These are phyloP conservation scores for Sporothrix luriei DNA, from an alignment of 2,329 filamentous ascomycete genomes.

Conservation along the genomic window DNA sequence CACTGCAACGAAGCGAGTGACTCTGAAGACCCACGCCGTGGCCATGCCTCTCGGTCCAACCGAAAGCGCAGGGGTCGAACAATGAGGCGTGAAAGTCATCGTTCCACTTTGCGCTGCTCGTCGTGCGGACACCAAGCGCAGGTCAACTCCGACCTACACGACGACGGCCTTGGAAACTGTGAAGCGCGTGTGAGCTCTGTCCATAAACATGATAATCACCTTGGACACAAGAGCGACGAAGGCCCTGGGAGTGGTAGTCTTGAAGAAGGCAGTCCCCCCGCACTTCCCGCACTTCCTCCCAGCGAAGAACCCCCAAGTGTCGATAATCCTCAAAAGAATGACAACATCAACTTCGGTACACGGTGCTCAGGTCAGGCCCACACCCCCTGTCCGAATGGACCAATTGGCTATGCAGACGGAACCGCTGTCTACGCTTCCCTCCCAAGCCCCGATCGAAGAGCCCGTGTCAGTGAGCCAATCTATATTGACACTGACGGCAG, in stretches of 20 bases:
- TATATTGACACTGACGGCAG: not conserved
- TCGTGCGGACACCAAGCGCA: slow-evolving; percentile 29
- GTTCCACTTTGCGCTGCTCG: slow-evolving; percentile 26
- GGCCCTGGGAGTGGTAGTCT: not conserved
- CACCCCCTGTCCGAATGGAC: not conserved
- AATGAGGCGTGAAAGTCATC: slow-evolving; percentile 20
- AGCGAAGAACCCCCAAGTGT: not conserved
- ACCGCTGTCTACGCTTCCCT: not conserved
- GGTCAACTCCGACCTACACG: slow-evolving; percentile 23
- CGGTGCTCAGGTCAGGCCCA: not conserved
- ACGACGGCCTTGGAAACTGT: slow-evolving; percentile 25
- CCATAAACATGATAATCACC: not conserved
- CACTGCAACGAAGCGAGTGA: slow-evolving; percentile 6
- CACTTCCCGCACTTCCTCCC: slow-evolving; percentile 26
- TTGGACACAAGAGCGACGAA: not conserved
- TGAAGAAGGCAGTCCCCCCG: not conserved
- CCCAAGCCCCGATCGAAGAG: not conserved
- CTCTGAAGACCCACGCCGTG: not conserved
- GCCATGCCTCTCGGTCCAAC: not conserved
- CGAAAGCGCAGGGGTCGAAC: not conserved
- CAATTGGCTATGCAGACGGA: not conserved
- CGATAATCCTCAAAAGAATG: not conserved
- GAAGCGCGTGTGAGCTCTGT: slow-evolving; percentile 13
- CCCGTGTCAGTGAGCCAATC: not conserved
- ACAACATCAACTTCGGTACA: not conserved